A percentile compares a stretch with the other conserved stretches of the same genome.
phyloP scores from a whole-genome alignment of 1,139 yeast species.

The Geotrichum klebahnii region DNA sequence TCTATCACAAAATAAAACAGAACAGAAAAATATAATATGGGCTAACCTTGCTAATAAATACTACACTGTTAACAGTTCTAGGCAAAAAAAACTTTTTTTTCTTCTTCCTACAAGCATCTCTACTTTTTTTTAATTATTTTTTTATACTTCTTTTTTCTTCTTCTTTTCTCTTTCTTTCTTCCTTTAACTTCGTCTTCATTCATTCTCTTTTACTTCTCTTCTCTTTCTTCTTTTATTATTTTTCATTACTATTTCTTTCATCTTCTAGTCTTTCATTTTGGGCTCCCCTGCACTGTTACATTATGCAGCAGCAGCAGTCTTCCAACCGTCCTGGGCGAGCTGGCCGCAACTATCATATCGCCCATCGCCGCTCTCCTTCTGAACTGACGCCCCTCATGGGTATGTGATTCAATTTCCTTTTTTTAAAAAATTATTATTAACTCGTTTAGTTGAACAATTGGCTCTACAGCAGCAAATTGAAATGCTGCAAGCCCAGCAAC shows the following conservation, averaged over 20 bases:
- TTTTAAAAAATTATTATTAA: constrained; percentile 10
- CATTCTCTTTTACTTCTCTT: constrained; percentile 2
- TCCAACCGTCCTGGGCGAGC: constrained; percentile 23
- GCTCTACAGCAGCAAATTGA: constrained; percentile 91
- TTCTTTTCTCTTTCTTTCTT: not conserved
- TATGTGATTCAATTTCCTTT: constrained; percentile 34
- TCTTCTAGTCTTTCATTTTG: constrained; percentile 6
- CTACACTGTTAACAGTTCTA: too few species aligned
- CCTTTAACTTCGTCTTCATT: constrained; percentile 4
- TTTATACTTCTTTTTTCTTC: not conserved
- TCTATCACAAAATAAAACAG: not conserved
- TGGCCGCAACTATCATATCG: constrained; percentile 59
- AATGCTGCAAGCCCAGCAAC: constrained; percentile 85
- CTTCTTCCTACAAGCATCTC: not conserved
- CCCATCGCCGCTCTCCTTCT: constrained; percentile 90
- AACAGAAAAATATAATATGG: not conserved
- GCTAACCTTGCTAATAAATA: too few species aligned
- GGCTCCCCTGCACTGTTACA: constrained; percentile 1
- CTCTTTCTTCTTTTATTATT: not conserved
- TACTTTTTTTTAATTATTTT: not conserved
- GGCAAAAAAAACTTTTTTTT: too few species aligned
- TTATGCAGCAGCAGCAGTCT: constrained; percentile 21
- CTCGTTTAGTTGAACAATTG: constrained; percentile 64
- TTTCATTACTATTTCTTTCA: not conserved
- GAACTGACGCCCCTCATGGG: constrained; percentile 92